Evolutionary conservation across 257 asterid species (phyloP).

Genomic region (Primulina huaijiensis): DNA sequence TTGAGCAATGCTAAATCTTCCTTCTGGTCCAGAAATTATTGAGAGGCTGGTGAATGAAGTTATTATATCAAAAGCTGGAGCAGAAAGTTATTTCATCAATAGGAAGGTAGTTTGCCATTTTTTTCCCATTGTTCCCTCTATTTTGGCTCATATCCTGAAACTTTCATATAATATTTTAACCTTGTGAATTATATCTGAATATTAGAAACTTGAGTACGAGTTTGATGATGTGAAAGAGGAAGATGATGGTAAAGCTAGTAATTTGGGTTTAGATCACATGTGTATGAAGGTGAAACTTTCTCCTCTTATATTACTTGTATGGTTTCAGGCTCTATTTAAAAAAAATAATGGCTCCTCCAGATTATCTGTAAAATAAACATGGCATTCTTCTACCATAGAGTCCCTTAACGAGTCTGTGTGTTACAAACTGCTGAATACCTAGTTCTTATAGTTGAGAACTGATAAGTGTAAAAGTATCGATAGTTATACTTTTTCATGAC

Average conservation of each 20-base stretch:
- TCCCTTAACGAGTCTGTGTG: conserved; percentile 4
- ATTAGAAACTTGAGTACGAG: conserved; percentile 56
- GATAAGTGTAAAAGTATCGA: neutral
- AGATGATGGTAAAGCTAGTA: conserved; percentile 38
- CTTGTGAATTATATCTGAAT: conserved; percentile 23
- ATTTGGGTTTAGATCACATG: conserved; percentile 44
- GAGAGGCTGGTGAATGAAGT: conserved; percentile 66
- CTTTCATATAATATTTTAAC: conserved; percentile 19
- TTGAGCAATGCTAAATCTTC: conserved; percentile 26
- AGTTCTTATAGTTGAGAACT: conserved; percentile 3
- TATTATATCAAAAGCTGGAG: conserved; percentile 51
- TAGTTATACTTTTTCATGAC: neutral
- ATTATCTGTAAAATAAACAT: neutral
- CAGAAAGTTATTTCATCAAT: conserved; percentile 52
- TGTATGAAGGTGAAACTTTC: conserved; percentile 70
- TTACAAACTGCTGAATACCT: neutral
- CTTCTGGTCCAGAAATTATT: conserved; percentile 57
- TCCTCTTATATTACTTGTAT: conserved; percentile 10
- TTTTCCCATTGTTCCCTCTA: neutral
- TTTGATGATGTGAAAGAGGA: conserved; percentile 86
- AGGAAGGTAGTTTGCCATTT: conserved; percentile 44
- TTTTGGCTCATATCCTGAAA: conserved; percentile 10
- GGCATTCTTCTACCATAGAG: neutral
- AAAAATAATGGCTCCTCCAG: neutral
- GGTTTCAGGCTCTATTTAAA: conserved; percentile 5